phyloP scores from a whole-genome alignment of 352 stramenopile species.

The Thalassiosira oceanica region DNA sequence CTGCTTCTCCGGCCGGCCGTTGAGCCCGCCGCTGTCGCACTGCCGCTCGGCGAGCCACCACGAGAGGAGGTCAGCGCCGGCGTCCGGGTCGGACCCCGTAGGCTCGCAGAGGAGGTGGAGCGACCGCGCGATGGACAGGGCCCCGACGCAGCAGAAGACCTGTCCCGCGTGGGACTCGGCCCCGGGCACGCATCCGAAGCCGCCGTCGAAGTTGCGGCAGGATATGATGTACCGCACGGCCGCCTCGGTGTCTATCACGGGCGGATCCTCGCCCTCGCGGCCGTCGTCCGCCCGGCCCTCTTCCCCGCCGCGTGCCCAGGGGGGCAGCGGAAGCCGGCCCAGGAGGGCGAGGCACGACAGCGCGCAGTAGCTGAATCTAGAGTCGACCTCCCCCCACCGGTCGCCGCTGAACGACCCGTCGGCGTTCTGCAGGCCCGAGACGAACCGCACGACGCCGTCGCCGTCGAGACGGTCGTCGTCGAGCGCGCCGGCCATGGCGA shows the following conservation, averaged over 20 bases:
- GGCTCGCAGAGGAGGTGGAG: conserved; percentile 69
- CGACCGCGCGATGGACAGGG: conserved; percentile 87
- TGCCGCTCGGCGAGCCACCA: conserved; percentile 98
- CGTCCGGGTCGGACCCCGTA: conserved; percentile 56
- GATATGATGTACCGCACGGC: conserved; percentile 91
- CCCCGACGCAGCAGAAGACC: conserved; percentile 95
- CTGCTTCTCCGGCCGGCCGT: conserved; percentile 98
- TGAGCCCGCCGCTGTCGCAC: conserved; percentile 92
- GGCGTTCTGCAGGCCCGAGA: conserved; percentile 89
- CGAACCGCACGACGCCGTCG: conserved; percentile 59
- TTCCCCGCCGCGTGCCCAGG: conserved; percentile 22
- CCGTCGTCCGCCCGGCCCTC: conserved; percentile 7
- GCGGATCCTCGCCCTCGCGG: too few species aligned
- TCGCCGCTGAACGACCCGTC: conserved; percentile 98
- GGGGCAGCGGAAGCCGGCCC: conserved; percentile 71
- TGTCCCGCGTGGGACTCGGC: conserved; percentile 97
- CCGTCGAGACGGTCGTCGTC: conserved; percentile 60
- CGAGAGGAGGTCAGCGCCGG: conserved; percentile 86
- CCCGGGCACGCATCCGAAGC: conserved; percentile 85
- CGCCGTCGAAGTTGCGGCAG: conserved; percentile 96
- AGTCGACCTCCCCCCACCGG: conserved; percentile 97
- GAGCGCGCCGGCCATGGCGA: conserved; percentile 89
- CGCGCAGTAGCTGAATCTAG: conserved; percentile 98
- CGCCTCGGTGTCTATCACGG: conserved; percentile 86
- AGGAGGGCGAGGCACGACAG: conserved; percentile 93